A percentile compares a stretch with the other conserved stretches of the same genome.
Evolutionary conservation across 495 filamentous ascomycete genomes (phyloP).

Genomic region (Amniculicola lignicola): DNA sequence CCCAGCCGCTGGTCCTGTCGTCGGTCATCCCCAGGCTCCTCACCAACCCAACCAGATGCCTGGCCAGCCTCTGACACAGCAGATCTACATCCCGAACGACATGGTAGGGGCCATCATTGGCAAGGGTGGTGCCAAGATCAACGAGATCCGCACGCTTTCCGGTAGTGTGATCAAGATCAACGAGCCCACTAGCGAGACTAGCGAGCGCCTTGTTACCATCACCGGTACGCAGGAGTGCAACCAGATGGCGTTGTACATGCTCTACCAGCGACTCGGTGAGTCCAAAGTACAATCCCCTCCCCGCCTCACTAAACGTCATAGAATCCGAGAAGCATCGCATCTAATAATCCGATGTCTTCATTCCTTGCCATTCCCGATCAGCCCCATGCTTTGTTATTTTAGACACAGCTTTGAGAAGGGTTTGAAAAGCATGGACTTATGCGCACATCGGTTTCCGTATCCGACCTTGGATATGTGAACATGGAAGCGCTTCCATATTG

Average conservation of each 20-base stretch:
- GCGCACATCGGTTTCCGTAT: too few species aligned
- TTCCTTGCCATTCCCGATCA: too few species aligned
- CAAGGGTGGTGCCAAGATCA: constrained; percentile 98
- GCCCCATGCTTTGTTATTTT: too few species aligned
- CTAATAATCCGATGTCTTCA: neutral
- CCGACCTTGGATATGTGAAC: too few species aligned
- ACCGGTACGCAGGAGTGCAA: constrained; percentile 97
- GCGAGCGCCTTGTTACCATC: constrained; percentile 94
- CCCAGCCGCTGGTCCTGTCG: constrained; percentile 48
- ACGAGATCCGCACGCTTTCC: constrained; percentile 93
- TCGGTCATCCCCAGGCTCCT: constrained; percentile 52
- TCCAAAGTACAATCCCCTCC: constrained; percentile 22
- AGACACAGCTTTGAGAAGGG: too few species aligned
- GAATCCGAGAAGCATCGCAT: constrained; percentile 16
- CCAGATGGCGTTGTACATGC: constrained; percentile 98
- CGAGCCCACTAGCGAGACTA: constrained; percentile 97
- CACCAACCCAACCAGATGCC: constrained; percentile 59
- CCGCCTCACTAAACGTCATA: neutral
- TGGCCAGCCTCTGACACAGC: constrained; percentile 78
- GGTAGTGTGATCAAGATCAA: constrained; percentile 99
- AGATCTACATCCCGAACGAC: constrained; percentile 98
- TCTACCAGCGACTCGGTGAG: constrained; percentile 94
- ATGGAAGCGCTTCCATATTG: too few species aligned
- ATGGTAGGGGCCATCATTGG: constrained; percentile 99
- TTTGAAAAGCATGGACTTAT: too few species aligned